phyloP scores from a whole-genome alignment of 1,284 basidiomycete genomes.

The Tylopilus sp. region DNA sequence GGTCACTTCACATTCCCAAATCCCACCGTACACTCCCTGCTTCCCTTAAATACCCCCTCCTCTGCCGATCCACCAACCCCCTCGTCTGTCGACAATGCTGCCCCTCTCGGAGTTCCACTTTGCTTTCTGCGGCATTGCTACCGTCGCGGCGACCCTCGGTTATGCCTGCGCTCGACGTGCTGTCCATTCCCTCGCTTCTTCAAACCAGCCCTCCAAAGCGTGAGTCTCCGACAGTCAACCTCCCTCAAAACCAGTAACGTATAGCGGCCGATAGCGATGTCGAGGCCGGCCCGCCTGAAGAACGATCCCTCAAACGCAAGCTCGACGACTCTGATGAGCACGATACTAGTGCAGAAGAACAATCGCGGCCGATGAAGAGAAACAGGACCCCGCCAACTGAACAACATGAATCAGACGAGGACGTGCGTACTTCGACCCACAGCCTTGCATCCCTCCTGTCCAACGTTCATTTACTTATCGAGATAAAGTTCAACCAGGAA shows the following conservation, averaged over 20 bases:
- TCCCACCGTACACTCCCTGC: constrained; percentile 10
- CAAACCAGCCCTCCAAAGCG: constrained; percentile 22
- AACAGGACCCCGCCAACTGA: constrained; percentile 47
- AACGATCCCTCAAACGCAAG: constrained; percentile 41
- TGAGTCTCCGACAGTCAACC: constrained; percentile 31
- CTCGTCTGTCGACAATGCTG: constrained; percentile 21
- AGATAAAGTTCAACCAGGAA: constrained; percentile 25
- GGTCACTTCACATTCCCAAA: constrained; percentile 7
- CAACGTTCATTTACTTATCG: constrained; percentile 21
- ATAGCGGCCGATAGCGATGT: constrained; percentile 34
- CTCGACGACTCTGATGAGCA: constrained; percentile 36
- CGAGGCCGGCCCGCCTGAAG: constrained; percentile 26
- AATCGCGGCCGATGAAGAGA: constrained; percentile 43
- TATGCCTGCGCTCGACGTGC: constrained; percentile 48
- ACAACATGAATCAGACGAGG: constrained; percentile 24
- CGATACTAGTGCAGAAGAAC: constrained; percentile 21
- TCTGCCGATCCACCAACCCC: not conserved
- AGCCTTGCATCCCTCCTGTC: not conserved
- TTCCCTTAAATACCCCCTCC: constrained; percentile 23
- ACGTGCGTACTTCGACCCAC: constrained; percentile 22
- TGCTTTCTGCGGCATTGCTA: constrained; percentile 52
- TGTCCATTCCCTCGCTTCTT: constrained; percentile 20
- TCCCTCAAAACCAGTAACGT: constrained; percentile 29
- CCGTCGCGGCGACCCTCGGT: constrained; percentile 54
- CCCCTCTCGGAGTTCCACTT: constrained; percentile 41